phyloP scores from a whole-genome alignment of 2,329 filamentous ascomycete species.

The Aphanoascus verrucosus region DNA sequence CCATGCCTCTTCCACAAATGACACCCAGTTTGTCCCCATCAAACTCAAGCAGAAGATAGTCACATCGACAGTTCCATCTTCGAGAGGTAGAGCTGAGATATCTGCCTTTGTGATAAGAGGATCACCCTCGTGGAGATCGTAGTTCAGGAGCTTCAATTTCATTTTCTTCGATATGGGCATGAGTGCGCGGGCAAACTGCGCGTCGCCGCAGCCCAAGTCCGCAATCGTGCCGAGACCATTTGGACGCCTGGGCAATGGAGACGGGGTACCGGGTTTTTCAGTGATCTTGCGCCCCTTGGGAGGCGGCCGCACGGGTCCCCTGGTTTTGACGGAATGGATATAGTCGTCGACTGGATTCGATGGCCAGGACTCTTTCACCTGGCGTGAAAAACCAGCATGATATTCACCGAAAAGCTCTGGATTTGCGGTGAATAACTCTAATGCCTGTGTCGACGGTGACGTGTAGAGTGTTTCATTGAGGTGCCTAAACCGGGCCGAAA shows the following conservation, averaged over 20 bases:
- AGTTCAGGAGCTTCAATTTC: conserved; percentile 66
- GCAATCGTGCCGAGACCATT: conserved; percentile 66
- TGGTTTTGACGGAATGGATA: conserved; percentile 56
- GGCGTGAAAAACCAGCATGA: conserved; percentile 88
- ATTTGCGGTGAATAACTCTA: conserved; percentile 67
- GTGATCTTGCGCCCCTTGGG: conserved; percentile 31
- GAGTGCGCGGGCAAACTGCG: conserved; percentile 62
- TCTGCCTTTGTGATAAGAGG: conserved; percentile 76
- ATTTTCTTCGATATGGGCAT: conserved; percentile 51
- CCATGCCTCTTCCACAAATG: conserved; percentile 93
- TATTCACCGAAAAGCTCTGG: conserved; percentile 95
- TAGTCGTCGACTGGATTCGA: conserved; percentile 91
- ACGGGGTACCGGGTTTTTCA: conserved; percentile 16
- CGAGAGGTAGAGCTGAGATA: conserved; percentile 70
- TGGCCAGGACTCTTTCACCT: conserved; percentile 84
- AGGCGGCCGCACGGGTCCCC: conserved; percentile 45
- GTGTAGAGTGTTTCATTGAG: conserved; percentile 97
- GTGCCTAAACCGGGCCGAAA: conserved; percentile 91
- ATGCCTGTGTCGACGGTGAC: conserved; percentile 71
- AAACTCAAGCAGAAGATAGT: conserved; percentile 91
- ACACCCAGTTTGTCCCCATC: conserved; percentile 98
- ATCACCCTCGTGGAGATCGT: conserved; percentile 70
- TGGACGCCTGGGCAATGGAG: conserved; percentile 57
- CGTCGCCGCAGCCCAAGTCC: conserved; percentile 89
- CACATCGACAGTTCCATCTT: conserved; percentile 66